Evolutionary conservation across 768 basidiomycete genomes (phyloP).

Genomic region (Symmetrospora coprosmae): DNA sequence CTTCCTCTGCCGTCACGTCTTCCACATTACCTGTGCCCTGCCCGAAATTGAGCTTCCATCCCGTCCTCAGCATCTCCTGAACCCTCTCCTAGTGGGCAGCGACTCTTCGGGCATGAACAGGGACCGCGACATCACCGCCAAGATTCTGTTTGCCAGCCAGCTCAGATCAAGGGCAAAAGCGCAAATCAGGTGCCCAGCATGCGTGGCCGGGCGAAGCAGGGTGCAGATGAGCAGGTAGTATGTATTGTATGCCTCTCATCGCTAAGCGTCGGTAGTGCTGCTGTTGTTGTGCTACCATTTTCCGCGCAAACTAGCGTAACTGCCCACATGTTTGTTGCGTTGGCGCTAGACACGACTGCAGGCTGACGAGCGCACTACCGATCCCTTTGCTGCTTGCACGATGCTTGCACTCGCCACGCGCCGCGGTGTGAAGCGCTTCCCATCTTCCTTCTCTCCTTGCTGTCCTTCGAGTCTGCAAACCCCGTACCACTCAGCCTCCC

Average conservation of each 20-base stretch:
- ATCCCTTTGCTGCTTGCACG: too few species aligned
- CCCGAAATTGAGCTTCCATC: constrained; percentile 23
- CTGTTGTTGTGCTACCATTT: constrained; percentile 4
- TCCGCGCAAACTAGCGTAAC: too few species aligned
- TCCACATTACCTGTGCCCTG: constrained; percentile 24
- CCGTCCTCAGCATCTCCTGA: constrained; percentile 20
- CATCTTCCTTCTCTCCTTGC: too few species aligned
- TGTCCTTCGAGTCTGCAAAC: too few species aligned
- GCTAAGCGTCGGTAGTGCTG: too few species aligned
- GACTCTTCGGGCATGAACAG: background rate
- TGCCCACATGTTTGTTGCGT: too few species aligned
- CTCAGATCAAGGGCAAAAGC: background rate
- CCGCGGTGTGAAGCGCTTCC: too few species aligned
- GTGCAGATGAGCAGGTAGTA: background rate
- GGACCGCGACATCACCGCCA: constrained; percentile 2
- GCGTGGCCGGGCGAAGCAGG: constrained; percentile 2
- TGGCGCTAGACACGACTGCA: too few species aligned
- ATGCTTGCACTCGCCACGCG: too few species aligned
- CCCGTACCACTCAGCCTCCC: too few species aligned
- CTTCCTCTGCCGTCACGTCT: constrained; percentile 29
- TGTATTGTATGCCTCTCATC: background rate
- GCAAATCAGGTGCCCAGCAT: constrained; percentile 11
- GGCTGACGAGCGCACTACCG: too few species aligned
- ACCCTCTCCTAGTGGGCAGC: background rate
- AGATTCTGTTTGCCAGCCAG: constrained; percentile 17